phyloP scores from a whole-genome alignment of 2,329 filamentous ascomycete species.

The Simplicillium aogashimaense region DNA sequence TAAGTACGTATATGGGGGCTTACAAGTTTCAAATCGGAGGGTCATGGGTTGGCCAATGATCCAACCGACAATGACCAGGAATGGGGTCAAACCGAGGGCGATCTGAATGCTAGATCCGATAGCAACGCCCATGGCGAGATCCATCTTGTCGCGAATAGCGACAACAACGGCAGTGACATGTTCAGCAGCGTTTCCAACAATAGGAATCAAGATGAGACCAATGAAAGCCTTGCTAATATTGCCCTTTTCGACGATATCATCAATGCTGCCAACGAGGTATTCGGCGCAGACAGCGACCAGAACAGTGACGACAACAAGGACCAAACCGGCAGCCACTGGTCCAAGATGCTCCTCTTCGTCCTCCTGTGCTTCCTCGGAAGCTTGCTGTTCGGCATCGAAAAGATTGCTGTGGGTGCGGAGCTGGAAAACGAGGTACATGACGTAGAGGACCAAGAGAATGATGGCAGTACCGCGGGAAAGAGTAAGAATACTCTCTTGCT shows the following conservation, averaged over 20 bases:
- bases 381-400: constrained; percentile 47
- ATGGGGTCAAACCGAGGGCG: constrained; percentile 69
- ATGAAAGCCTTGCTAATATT: constrained; percentile 75
- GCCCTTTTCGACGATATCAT: constrained; percentile 57
- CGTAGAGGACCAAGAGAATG: constrained; percentile 65
- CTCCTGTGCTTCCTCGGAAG: constrained; percentile 17
- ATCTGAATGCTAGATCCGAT: constrained; percentile 79
- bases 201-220: constrained; percentile 68
- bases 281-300: constrained; percentile 67
- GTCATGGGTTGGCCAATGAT: constrained; percentile 64
- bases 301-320: constrained; percentile 60
- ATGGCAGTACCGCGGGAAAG: constrained; percentile 69
- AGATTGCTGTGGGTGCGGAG: constrained; percentile 64
- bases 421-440: constrained; percentile 71
- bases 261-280: constrained; percentile 68
- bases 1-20: constrained; percentile 10
- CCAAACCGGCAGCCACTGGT: constrained; percentile 52
- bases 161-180: constrained; percentile 76
- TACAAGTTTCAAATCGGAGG: constrained; percentile 62
- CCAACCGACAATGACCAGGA: constrained; percentile 74
- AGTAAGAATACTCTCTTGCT: constrained; percentile 50
- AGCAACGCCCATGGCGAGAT: constrained; percentile 65
- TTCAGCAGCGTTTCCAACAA: constrained; percentile 72
- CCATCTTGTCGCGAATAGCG: constrained; percentile 68
- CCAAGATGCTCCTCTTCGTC: constrained; percentile 43